These are phyloP conservation scores for Quercus phellos DNA, from an alignment of 331 rosid species.

Conservation along the genomic window DNA sequence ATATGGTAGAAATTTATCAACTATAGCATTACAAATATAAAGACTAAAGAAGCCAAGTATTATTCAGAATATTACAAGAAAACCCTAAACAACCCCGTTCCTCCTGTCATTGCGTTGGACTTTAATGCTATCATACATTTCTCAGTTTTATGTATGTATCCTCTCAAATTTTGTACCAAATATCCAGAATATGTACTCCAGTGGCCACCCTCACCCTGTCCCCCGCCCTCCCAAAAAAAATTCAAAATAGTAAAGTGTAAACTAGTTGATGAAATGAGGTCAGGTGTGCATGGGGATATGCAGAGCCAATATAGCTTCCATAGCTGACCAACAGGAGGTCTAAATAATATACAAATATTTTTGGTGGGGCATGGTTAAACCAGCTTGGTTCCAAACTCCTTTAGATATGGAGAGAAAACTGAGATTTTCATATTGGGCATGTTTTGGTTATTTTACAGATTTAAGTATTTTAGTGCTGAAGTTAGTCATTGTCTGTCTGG, in stretches of 20 bases:
- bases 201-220: background rate
- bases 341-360: background rate
- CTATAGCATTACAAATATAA: background rate
- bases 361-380: background rate
- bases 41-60: background rate
- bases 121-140: background rate
- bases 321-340: background rate
- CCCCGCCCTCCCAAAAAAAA: background rate
- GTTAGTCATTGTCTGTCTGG: background rate
- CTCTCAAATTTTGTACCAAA: background rate
- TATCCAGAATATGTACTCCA: background rate
- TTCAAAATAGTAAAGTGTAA: background rate
- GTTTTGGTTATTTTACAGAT: background rate
- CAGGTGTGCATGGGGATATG: background rate
- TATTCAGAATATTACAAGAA: background rate
- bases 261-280: background rate
- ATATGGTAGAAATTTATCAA: background rate
- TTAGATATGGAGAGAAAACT: background rate
- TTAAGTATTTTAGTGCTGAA: background rate
- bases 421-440: background rate
- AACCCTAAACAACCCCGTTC: background rate
- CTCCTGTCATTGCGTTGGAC: background rate
- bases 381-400: background rate
- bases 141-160: background rate
- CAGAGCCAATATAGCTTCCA: background rate